phyloP scores from a whole-genome alignment of 352 stramenopile species.

The Thraustochytrium sp. region DNA sequence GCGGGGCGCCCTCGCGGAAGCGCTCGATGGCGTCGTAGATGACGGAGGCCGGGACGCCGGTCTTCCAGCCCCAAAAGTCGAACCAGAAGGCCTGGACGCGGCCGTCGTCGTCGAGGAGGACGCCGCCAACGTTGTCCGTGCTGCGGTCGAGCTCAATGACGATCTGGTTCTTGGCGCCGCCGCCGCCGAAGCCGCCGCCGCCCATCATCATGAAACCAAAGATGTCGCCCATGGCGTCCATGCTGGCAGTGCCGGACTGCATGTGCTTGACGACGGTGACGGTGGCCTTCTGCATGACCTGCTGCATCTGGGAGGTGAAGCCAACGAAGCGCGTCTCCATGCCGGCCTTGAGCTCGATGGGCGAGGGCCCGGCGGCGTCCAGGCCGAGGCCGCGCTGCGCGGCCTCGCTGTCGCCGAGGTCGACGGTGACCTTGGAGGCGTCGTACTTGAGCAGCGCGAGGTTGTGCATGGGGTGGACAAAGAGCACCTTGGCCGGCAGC shows the following conservation, averaged over 20 bases:
- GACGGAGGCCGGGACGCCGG: constrained; percentile 45
- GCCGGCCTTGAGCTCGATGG: neutral
- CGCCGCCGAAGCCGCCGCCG: neutral
- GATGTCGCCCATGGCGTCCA: constrained; percentile 9
- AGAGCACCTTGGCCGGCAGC: constrained; percentile 73
- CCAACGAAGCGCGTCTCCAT: constrained; percentile 7
- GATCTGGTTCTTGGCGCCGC: constrained; percentile 37
- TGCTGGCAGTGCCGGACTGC: neutral
- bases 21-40: constrained; percentile 72
- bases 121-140: constrained; percentile 60
- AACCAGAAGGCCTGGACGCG: constrained; percentile 68
- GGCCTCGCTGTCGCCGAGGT: constrained; percentile 32
- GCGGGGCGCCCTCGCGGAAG: constrained; percentile 62
- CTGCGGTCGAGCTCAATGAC: constrained; percentile 39
- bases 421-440: constrained; percentile 52
- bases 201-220: constrained; percentile 37
- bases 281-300: constrained; percentile 14
- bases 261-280: constrained; percentile 33
- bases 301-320: constrained; percentile 10
- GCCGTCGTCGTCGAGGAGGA: constrained; percentile 69
- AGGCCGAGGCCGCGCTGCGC: neutral
- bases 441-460: constrained; percentile 80
- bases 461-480: constrained; percentile 82
- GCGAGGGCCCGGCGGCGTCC: constrained; percentile 1
- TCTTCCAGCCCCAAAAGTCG: constrained; percentile 62